Conservation (phyloP, 768 basidiomycete species). For the Serendipita sp. region DNA sequence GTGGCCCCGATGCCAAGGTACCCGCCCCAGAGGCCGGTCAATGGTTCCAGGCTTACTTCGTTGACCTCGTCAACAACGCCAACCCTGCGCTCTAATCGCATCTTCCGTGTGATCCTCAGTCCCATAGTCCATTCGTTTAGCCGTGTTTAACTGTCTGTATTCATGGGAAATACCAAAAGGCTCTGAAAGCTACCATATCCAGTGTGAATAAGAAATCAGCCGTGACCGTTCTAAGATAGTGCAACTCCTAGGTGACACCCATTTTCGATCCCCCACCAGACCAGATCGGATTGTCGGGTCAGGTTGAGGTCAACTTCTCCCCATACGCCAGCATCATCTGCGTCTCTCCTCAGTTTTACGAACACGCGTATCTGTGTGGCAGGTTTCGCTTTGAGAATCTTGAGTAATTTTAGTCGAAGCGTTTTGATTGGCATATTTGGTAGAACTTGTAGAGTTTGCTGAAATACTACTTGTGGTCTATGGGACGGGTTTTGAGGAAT, state of each 20-base stretch:
- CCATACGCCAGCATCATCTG: conserved; percentile 19
- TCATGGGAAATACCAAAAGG: neutral
- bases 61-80: conserved; percentile 35
- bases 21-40: conserved; percentile 47
- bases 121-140: conserved; percentile 7
- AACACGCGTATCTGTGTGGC: conserved; percentile 29
- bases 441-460: conserved; percentile 33
- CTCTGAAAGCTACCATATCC: neutral
- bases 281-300: conserved; percentile 36
- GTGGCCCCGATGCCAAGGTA: conserved; percentile 27
- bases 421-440: conserved; percentile 50
- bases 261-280: conserved; percentile 59
- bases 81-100: conserved; percentile 28
- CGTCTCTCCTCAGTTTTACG: conserved; percentile 25
- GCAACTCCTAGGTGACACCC: conserved; percentile 8
- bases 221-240: neutral
- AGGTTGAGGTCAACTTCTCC: conserved; percentile 26
- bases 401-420: conserved; percentile 50
- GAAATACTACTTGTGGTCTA: neutral
- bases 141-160: neutral
- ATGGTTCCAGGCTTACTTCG: conserved; percentile 57
- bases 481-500: conserved; percentile 1
- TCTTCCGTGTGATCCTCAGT: neutral
- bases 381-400: conserved; percentile 21
- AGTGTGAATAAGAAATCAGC: neutral